These are phyloP conservation scores for Linum trigynum DNA, from an alignment of 345 rosid genomes.

Conservation along the genomic window DNA sequence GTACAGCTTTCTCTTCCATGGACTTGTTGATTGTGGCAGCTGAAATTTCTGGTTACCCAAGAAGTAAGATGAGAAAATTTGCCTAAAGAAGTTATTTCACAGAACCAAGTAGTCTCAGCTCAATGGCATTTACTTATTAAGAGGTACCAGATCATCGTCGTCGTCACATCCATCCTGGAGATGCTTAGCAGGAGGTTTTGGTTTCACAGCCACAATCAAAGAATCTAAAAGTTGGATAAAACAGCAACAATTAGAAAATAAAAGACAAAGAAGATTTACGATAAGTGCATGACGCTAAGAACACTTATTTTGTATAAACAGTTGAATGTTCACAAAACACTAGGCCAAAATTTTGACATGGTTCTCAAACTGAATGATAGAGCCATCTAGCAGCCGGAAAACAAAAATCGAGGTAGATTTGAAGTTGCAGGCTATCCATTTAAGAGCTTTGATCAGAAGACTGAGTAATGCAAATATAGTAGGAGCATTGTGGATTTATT, in stretches of 20 bases:
- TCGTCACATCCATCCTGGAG: slow-evolving; percentile 41
- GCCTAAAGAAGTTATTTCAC: not conserved
- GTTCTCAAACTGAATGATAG: not conserved
- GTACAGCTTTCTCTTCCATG: slow-evolving; percentile 62
- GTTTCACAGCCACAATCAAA: slow-evolving; percentile 67
- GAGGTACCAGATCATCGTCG: slow-evolving; percentile 52
- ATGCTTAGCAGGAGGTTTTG: slow-evolving; percentile 53
- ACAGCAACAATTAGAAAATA: not conserved
- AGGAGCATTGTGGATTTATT: not conserved
- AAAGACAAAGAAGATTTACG: not conserved
- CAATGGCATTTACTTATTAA: slow-evolving; percentile 5
- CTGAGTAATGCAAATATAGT: not conserved
- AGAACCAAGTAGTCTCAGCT: slow-evolving; percentile 5
- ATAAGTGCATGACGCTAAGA: not conserved
- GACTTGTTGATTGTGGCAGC: slow-evolving; percentile 60
- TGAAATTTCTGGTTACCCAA: slow-evolving; percentile 49
- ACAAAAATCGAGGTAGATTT: not conserved
- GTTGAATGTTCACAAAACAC: not conserved
- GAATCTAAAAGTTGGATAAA: slow-evolving; percentile 36
- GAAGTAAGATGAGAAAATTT: slow-evolving; percentile 3
- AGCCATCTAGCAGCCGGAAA: not conserved
- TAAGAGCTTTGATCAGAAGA: not conserved
- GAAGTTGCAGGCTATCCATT: not conserved
- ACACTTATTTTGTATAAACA: not conserved
- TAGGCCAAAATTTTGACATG: not conserved